A percentile compares a stretch with the other conserved stretches of the same genome.
Evolutionary conservation across 2,329 filamentous ascomycete genomes (phyloP).

Genomic region (Myriosclerotinia scirpicola): DNA sequence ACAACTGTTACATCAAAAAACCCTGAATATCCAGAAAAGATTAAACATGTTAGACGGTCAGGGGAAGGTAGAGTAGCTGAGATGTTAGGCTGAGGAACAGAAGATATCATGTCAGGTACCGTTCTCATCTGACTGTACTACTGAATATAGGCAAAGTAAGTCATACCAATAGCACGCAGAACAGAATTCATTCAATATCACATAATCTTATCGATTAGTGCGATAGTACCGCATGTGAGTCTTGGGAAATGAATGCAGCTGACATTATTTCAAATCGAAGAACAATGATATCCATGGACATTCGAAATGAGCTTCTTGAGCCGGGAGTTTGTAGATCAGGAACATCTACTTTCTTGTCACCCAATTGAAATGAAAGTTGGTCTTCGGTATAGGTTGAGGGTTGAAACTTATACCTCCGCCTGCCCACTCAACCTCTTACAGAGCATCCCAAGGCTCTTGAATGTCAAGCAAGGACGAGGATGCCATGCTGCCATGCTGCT

Average conservation of each 20-base stretch:
- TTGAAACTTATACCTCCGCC: neutral
- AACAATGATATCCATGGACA: neutral
- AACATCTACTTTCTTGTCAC: neutral
- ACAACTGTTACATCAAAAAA: neutral
- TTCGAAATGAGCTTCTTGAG: neutral
- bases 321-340: constrained; percentile 6
- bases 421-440: constrained; percentile 5
- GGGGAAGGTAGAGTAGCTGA: neutral
- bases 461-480: constrained; percentile 9
- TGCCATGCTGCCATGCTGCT: constrained; percentile 1
- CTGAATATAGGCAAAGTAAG: constrained; percentile 1
- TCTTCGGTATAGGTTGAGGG: neutral
- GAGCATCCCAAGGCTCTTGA: neutral
- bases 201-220: neutral
- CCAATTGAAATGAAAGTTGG: neutral
- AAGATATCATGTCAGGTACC: constrained; percentile 19
- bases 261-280: neutral
- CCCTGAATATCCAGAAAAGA: neutral
- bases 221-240: neutral
- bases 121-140: constrained; percentile 17
- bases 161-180: neutral
- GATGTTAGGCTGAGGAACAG: neutral
- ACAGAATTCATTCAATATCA: neutral
- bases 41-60: neutral
- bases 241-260: constrained; percentile 1